These are phyloP conservation scores for Pseudogymnoascus sp. DNA, from an alignment of 2,329 filamentous ascomycete genomes.

Conservation along the genomic window DNA sequence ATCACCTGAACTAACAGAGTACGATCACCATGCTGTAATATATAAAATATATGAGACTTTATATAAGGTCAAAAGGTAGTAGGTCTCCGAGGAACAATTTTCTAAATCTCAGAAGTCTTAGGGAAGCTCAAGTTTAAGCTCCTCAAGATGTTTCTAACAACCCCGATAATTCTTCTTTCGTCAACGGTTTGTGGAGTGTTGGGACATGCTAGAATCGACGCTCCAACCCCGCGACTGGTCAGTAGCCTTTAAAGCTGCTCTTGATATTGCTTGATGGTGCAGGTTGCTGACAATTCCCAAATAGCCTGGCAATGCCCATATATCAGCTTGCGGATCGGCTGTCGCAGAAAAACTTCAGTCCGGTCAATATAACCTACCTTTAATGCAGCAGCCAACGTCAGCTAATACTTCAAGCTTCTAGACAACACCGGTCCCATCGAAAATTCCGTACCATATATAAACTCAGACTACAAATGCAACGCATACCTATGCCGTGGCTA, in stretches of 20 bases:
- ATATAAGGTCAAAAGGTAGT: not conserved
- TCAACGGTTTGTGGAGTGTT: not conserved
- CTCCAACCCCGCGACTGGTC: not conserved
- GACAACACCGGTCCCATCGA: not conserved
- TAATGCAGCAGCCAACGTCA: not conserved
- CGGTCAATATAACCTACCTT: not conserved
- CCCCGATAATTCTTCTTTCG: not conserved
- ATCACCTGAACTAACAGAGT: not conserved
- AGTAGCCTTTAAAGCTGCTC: not conserved
- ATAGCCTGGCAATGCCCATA: not conserved
- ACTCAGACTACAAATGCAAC: constrained; percentile 27
- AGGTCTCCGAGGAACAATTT: not conserved
- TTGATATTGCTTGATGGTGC: not conserved
- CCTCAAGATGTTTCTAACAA: not conserved
- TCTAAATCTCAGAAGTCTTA: not conserved
- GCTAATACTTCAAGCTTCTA: not conserved
- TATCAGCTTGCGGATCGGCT: not conserved
- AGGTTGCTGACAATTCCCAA: not conserved
- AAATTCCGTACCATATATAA: not conserved
- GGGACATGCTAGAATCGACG: not conserved
- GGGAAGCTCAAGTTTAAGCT: not conserved
- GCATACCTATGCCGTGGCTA: constrained; percentile 43
- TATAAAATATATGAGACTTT: not conserved
- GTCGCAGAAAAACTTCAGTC: not conserved
- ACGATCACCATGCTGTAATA: not conserved